Evolutionary conservation across 768 basidiomycete genomes (phyloP), one percentile per base, ranked within the genome.

Genomic region (Brasilioporus rufonigricans): DNA sequence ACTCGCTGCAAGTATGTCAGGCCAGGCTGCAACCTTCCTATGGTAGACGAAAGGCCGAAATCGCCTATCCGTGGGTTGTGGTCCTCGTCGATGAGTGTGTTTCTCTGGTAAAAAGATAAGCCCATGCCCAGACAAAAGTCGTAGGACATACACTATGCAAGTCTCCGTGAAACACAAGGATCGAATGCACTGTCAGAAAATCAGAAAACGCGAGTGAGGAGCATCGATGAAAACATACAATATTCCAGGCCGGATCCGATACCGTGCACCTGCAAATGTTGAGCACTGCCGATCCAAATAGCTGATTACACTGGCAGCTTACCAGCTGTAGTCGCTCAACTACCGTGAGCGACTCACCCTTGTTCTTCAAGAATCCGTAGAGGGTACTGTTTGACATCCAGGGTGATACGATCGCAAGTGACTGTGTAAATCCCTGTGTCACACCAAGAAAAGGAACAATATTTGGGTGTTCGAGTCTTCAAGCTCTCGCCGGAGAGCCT

Each of bases 161-260:
- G n/a, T n/a, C n/a, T n/a, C n/a, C n/a, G n/a, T n/a, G n/a, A n/a
- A 38, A 38, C 36, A 38, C 12, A 5, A 16, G 36, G 8, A 18
- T 38, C 2, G 36, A 38, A 16, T 38, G 36, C 16, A 38, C 36
- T 38, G 16, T n/a, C 36, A n/a, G 6, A 16, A 38, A 38, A 38
- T 33, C 32, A 33, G n/a, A n/a, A n/a, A n/a, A n/a, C n/a, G n/a
- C n/a, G n/a, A n/a, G n/a, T n/a, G n/a, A n/a, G n/a, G 35, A 16
- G 4, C 5, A 21, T 46, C 27, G 18, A 12, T 8, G 11, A 11
- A 14, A 31, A 46, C 44, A n/a, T 5, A 52, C 50, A 16, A n/a
- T 56, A 56, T 18, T 45, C 38, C 4, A 56, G 16, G 1, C 55
- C 44, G 0, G 50, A 40, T n/a, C 23, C 55, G 5, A 53, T 56